A percentile compares a stretch with the other conserved stretches of the same genome.
Evolutionary conservation across 768 basidiomycete genomes (phyloP).

Genomic region (Suillus weaverae): DNA sequence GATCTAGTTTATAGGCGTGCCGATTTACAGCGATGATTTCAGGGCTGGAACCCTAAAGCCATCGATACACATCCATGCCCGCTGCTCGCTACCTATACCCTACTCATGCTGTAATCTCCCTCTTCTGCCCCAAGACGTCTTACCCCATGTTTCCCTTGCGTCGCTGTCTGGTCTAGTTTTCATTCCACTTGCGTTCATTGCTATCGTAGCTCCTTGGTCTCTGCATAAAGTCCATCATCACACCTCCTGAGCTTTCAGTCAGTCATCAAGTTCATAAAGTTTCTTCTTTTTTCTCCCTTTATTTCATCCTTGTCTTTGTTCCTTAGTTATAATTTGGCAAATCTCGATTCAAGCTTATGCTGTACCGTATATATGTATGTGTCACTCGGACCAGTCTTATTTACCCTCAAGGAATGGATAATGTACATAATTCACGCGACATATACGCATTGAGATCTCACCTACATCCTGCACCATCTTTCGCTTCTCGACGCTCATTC

Average conservation of each 20-base stretch:
- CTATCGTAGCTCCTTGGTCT: conserved; percentile 12
- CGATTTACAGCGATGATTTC: conserved; percentile 37
- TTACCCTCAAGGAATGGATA: conserved; percentile 29
- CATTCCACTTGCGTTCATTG: conserved; percentile 5
- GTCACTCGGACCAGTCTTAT: conserved; percentile 15
- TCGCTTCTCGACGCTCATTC: background rate
- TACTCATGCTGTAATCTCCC: conserved; percentile 27
- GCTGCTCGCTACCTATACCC: conserved; percentile 26
- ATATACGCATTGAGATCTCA: background rate
- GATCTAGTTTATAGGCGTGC: conserved; percentile 31
- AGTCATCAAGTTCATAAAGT: background rate
- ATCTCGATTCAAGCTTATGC: conserved; percentile 22
- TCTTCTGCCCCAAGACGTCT: background rate
- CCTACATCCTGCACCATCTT: background rate
- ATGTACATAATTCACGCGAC: conserved; percentile 24
- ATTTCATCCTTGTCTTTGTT: background rate
- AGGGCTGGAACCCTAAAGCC: conserved; percentile 25
- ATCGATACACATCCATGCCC: conserved; percentile 11
- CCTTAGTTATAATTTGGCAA: conserved; percentile 19
- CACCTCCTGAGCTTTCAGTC: background rate
- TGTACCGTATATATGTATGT: conserved; percentile 28
- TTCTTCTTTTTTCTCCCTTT: conserved; percentile 1
- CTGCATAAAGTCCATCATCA: conserved; percentile 4
- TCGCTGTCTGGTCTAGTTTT: conserved; percentile 7
- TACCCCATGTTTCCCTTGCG: background rate